phyloP scores from a whole-genome alignment of 192 early-diverging fungal species.

The Cladochytrium replicatum region DNA sequence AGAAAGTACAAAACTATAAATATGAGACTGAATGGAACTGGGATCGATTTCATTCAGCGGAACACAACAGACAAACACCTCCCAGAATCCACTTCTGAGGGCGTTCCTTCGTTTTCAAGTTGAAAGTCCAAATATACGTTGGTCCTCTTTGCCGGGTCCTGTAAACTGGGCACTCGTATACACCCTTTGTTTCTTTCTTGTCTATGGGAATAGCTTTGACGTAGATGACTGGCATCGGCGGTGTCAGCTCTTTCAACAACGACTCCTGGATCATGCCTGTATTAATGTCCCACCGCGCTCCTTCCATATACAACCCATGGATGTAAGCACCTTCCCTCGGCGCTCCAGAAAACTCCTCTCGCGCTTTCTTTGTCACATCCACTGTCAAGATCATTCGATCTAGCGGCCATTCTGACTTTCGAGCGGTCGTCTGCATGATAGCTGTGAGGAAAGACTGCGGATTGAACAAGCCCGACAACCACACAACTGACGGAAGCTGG shows the following conservation, averaged over 20 bases:
- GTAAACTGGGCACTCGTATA: conserved; percentile 59
- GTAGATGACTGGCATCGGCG: conserved; percentile 56
- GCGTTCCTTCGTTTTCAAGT: conserved; percentile 54
- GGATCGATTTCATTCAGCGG: conserved; percentile 22
- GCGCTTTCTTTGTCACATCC: conserved; percentile 52
- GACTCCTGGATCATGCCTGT: conserved; percentile 56
- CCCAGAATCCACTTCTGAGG: conserved; percentile 55
- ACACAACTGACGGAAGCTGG: conserved; percentile 49
- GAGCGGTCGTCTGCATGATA: conserved; percentile 59
- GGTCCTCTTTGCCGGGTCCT: conserved; percentile 50
- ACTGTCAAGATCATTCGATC: conserved; percentile 55
- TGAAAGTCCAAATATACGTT: conserved; percentile 58
- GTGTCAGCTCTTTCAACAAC: conserved; percentile 50
- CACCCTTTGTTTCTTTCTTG: conserved; percentile 54
- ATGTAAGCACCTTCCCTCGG: conserved; percentile 54
- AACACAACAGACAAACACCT: conserved; percentile 46
- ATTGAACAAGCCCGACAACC: conserved; percentile 54
- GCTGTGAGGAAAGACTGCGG: conserved; percentile 62
- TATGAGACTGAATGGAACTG: too few relatives aligned
- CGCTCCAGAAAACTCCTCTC: conserved; percentile 52
- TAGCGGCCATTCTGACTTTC: conserved; percentile 57
- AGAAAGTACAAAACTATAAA: too few relatives aligned
- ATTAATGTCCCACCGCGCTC: conserved; percentile 53
- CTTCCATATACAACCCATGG: conserved; percentile 57
- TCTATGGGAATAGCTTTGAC: conserved; percentile 55